Base-by-base conservation (phyloP, 129 eudicot genomes). In the Tagetes erecta region DNA sequence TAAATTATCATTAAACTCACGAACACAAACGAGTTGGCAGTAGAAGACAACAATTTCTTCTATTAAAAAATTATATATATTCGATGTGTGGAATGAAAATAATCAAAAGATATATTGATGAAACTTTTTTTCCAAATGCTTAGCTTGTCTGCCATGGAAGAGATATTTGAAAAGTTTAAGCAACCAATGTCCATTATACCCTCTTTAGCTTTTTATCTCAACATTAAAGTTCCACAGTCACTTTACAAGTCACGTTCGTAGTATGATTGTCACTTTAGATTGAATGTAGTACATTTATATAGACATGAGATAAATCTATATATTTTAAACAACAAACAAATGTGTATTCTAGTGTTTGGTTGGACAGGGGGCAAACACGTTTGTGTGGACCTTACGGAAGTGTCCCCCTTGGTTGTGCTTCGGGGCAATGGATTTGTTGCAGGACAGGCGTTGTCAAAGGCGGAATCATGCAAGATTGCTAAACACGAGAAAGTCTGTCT, bases 121-220 rank as follows among this genome's bases (percentile, higher is more conserved):
- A 20, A 3, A n/a, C 6, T 20, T 55, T 55, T n/a, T n/a, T 14
- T 55, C 8, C 12, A 55, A 53, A 14, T 71, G 44, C 73, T 72
- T 79, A 65, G 42, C 70, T 77, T 77, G 81, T 77, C 75, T 77
- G 81, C 81, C 75, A 77, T 77, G 41, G 41, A 68, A 77, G 33
- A 70, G 63, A 77, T 68, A 55, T 45, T 34, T 45, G 34, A 68
- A 64, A 64, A 64, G 47, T 51, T 73, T 73, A 44, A 60, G 69
- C 36, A 45, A 57, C 10, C 5, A 33, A 49, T 52, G 65, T 52
- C 64, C 33, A 40, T 51, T 2, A 66, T 31, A 56, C 12, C 33
- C 42, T 34, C 3, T 47, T 47, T 4, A 50, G 45, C 41, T 78
- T 78, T 78, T 71, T 59, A 47, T 47, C 52, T 47, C 13, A 47